These are phyloP conservation scores for Brasilioporus rufonigricans DNA, from an alignment of 768 basidiomycete species.

Conservation along the genomic window DNA sequence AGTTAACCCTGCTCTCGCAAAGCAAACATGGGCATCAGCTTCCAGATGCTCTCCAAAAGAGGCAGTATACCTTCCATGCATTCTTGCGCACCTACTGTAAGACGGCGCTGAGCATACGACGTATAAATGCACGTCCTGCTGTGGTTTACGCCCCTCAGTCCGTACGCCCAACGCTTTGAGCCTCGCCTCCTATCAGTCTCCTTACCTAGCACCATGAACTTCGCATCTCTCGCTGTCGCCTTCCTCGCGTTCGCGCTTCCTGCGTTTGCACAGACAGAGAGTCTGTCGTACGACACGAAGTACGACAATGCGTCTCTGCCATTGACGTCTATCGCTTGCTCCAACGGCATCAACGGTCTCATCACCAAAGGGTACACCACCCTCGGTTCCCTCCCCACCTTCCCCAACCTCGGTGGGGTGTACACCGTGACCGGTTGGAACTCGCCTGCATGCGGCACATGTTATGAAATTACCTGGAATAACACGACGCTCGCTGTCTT, in stretches of 20 bases:
- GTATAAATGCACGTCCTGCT: slow-evolving; percentile 6
- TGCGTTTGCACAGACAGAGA: slow-evolving; percentile 13
- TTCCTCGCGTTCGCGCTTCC: slow-evolving; percentile 16
- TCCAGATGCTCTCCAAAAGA: too few species aligned
- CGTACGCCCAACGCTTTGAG: background rate
- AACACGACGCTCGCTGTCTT: slow-evolving; percentile 18
- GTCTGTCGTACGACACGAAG: slow-evolving; percentile 30
- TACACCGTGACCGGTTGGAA: slow-evolving; percentile 31
- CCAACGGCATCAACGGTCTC: slow-evolving; percentile 33
- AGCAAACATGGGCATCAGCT: too few species aligned
- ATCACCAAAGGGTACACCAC: slow-evolving; percentile 31
- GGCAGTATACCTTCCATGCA: too few species aligned
- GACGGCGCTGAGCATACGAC: too few species aligned
- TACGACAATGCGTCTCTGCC: slow-evolving; percentile 28
- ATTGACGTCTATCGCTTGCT: slow-evolving; percentile 29
- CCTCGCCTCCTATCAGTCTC: background rate
- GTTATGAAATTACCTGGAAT: slow-evolving; percentile 29
- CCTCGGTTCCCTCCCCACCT: slow-evolving; percentile 30
- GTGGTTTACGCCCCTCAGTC: background rate
- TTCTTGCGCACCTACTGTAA: too few species aligned
- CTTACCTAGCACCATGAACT: slow-evolving; percentile 25
- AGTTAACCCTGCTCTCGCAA: slow-evolving; percentile 2
- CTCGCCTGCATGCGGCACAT: slow-evolving; percentile 33
- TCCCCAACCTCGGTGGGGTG: slow-evolving; percentile 35
- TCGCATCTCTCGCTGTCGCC: slow-evolving; percentile 10